These are phyloP conservation scores for Jaltomata sinuosa DNA, from an alignment of 257 asterid species.

Conservation along the genomic window DNA sequence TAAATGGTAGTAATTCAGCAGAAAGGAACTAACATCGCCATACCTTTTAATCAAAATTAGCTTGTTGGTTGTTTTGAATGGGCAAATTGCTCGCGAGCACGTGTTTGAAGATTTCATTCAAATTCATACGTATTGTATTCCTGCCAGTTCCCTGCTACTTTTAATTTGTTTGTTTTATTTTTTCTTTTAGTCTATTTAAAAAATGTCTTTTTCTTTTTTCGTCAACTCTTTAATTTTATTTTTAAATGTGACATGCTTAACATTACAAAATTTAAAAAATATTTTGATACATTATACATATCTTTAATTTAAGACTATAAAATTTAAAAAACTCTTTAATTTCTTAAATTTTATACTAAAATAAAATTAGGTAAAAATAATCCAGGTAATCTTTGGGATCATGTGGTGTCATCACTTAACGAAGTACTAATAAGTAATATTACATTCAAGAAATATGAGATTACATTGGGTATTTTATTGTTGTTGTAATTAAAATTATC, in stretches of 20 bases:
- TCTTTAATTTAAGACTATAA: no score
- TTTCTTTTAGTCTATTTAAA: neutral
- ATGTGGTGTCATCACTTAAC: neutral
- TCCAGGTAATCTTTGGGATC: neutral
- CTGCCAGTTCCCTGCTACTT: neutral
- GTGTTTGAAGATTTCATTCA: neutral
- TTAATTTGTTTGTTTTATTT: neutral
- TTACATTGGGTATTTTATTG: no score
- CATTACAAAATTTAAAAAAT: no score
- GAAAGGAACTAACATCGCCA: neutral
- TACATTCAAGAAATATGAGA: no score
- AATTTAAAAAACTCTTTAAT: neutral
- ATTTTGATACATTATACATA: no score
- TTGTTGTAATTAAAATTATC: no score
- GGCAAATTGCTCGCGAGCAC: neutral
- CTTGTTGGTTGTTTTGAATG: neutral
- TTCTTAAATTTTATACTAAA: neutral
- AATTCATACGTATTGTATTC: neutral
- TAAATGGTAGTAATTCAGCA: neutral
- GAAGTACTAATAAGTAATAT: no score
- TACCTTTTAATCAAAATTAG: neutral
- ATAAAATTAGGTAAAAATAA: neutral
- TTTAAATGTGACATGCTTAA: fast-evolving
- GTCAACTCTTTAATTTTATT: neutral
- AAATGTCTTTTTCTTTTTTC: neutral